A percentile compares a stretch with the other conserved stretches of the same genome.
phyloP scores from a whole-genome alignment of 306 rosid species.

The Hippophae tibetana region DNA sequence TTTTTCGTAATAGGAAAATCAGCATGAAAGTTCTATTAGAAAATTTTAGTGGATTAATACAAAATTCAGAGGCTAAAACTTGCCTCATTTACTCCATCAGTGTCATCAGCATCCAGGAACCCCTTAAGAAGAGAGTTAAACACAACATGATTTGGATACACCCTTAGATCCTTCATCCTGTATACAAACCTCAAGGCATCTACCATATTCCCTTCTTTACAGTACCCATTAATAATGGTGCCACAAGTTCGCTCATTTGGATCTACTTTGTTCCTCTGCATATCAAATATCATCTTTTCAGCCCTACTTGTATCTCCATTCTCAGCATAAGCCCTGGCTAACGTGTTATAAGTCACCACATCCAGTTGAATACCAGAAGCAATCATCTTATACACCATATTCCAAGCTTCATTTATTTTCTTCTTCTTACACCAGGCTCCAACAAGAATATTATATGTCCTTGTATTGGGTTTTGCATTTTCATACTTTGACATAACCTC shows the following conservation, averaged over 20 bases:
- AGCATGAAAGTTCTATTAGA: too few species aligned
- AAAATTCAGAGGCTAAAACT: constrained; percentile 7
- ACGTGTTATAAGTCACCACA: constrained; percentile 75
- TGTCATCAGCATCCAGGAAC: constrained; percentile 57
- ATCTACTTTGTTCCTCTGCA: constrained; percentile 43
- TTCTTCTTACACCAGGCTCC: constrained; percentile 76
- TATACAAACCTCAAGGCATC: constrained; percentile 74
- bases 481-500: constrained; percentile 52
- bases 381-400: constrained; percentile 58
- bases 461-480: constrained; percentile 59
- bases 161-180: constrained; percentile 69
- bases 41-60: not conserved
- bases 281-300: constrained; percentile 58
- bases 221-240: constrained; percentile 66
- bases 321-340: constrained; percentile 86
- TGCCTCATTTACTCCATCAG: constrained; percentile 72
- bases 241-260: constrained; percentile 94
- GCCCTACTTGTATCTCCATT: constrained; percentile 59
- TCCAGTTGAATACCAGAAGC: constrained; percentile 71
- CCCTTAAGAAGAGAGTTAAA: constrained; percentile 91
- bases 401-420: constrained; percentile 64
- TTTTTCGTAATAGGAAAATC: too few species aligned
- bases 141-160: constrained; percentile 68
- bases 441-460: constrained; percentile 80
- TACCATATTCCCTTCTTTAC: constrained; percentile 74